These are phyloP conservation scores for Plasmodium relictum DNA, from an alignment of 169 alveolate species.

Conservation along the genomic window DNA sequence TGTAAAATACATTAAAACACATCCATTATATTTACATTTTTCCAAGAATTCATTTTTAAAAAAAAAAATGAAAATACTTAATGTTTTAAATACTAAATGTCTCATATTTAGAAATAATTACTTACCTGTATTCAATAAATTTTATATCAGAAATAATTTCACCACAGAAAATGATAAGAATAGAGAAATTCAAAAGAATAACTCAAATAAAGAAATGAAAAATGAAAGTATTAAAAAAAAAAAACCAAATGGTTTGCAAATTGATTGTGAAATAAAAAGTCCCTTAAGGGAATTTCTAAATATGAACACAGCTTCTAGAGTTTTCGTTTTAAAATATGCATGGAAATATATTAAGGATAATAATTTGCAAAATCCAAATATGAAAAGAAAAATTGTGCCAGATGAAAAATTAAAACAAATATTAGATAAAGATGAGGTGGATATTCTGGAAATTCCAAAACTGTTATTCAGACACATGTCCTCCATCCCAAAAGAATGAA, in stretches of 20 bases:
- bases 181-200: neutral
- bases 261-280: conserved; percentile 68
- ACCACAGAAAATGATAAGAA: conserved; percentile 32
- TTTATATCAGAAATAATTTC: conserved; percentile 29
- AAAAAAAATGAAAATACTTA: conserved; percentile 9
- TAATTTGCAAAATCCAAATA: conserved; percentile 74
- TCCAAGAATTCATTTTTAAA: too few relatives aligned
- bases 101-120: conserved; percentile 16
- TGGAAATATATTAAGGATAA: conserved; percentile 77
- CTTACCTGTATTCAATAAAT: neutral
- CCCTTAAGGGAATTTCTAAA: conserved; percentile 67
- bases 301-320: conserved; percentile 63
- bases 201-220: neutral
- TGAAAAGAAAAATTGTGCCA: conserved; percentile 62
- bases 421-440: conserved; percentile 70
- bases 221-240: conserved; percentile 29
- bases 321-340: conserved; percentile 62
- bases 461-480: conserved; percentile 36
- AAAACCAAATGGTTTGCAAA: conserved; percentile 72
- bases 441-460: conserved; percentile 65
- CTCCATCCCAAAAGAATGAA: conserved; percentile 44
- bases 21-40: too few relatives aligned
- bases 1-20: too few relatives aligned
- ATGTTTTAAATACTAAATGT: conserved; percentile 5
- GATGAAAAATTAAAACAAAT: conserved; percentile 63